Evolutionary conservation across 176 grass and related monocot genomes (phyloP), one percentile per base, ranked within the genome.

Genomic region (Metroxylon sagu): DNA sequence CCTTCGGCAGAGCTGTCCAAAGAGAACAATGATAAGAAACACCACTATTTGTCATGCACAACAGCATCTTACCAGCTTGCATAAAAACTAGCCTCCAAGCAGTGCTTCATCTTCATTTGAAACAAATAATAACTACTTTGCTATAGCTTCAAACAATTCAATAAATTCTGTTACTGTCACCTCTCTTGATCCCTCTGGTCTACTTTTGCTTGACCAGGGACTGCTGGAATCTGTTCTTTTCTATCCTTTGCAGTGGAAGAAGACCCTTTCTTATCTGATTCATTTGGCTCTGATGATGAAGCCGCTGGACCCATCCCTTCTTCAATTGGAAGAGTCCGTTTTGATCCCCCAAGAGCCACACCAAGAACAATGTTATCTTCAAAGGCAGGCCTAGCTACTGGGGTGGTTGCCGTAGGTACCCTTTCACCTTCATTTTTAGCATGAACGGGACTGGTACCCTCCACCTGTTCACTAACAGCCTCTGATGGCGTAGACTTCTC

Each of bases 291-390:
- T 17, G 76, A 80, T 51, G 83, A 69, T 56, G 83, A 50, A 56
- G 86, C 3, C 39, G 30, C 72, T 51, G 70, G 64, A 35, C 78
- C 72, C 75, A 76, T 85, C 14, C 81, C 81, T 71, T 88, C 93
- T 57, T 92, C 88, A 7, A 98, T 92, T 50, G 93, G 88, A 17
- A 98, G 74, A 16, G 93, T 98, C 52, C 87, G 68, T 73, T 89
- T 98, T 6, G 93, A 98, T n/a, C 93, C 93, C 18, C 85, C 88
- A 26, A 98, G 84, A 59, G 93, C 93, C n/a, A 98, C 70, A 21
- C 93, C 93, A 52, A 98, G 73, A 43, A 98, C 84, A 75, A 98
- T 92, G 68, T 98, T 98, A 58, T 89, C 88, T 74, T 89, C 88
- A 71, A 89, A 98, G 53, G 63, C 76, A 50, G 81, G 79, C 48